Evolutionary conservation across 2,329 filamentous ascomycete species (phyloP).

Genomic region (Ceratocystis alfenasii): DNA sequence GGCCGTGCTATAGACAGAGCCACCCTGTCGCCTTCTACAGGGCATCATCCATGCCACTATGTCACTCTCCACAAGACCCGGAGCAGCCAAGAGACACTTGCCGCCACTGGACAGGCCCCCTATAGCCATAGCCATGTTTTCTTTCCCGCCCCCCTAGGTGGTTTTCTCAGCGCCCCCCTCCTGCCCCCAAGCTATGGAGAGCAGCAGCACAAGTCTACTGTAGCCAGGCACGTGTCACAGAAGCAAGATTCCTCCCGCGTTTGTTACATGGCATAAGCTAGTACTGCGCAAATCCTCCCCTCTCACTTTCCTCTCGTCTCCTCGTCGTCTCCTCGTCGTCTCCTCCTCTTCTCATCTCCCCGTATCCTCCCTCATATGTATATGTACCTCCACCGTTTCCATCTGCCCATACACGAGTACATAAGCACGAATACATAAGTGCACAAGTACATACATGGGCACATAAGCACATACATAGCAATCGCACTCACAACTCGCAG

Average conservation of each 20-base stretch:
- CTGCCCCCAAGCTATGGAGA: too few species aligned
- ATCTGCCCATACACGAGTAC: too few species aligned
- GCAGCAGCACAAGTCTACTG: too few species aligned
- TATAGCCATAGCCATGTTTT: neutral
- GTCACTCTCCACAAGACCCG: neutral
- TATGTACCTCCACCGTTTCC: neutral
- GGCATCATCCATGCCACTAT: neutral
- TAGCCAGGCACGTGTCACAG: slow-evolving; percentile 4
- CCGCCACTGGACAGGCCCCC: neutral
- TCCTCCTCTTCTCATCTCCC: neutral
- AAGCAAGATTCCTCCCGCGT: slow-evolving; percentile 9
- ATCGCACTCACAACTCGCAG: too few species aligned
- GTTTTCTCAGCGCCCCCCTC: too few species aligned
- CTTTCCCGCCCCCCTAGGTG: neutral
- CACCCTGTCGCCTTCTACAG: neutral
- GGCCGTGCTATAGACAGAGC: neutral
- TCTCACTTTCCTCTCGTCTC: neutral
- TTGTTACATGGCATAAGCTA: slow-evolving; percentile 10
- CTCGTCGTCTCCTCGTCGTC: neutral
- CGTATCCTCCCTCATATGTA: neutral
- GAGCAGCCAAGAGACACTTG: neutral
- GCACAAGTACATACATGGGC: too few species aligned
- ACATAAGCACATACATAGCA: too few species aligned
- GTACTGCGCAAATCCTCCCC: neutral
- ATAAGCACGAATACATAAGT: too few species aligned